phyloP scores from a whole-genome alignment of 2,329 filamentous ascomycete species.

The Diplodia intermedia region DNA sequence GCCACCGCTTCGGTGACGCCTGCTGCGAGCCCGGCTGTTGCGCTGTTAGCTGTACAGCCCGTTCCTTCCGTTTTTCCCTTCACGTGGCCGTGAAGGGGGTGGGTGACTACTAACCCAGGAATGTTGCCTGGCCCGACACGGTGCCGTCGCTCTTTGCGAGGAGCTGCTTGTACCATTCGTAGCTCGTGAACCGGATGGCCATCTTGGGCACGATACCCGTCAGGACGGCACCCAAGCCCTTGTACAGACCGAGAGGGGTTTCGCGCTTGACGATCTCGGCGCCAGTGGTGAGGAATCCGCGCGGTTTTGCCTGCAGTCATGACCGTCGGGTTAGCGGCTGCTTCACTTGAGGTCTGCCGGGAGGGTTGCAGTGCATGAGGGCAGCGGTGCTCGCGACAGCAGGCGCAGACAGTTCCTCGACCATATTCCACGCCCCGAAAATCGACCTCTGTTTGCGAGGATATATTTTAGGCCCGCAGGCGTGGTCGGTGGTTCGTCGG shows the following conservation, averaged over 20 bases:
- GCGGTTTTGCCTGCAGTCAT: constrained; percentile 66
- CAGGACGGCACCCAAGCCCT: constrained; percentile 94
- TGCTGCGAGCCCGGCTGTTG: constrained; percentile 79
- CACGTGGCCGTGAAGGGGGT: background rate
- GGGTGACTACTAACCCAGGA: constrained; percentile 61
- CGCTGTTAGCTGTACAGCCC: background rate
- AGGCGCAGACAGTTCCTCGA: background rate
- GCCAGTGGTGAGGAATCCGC: constrained; percentile 88
- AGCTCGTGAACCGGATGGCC: constrained; percentile 98
- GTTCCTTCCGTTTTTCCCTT: too few relatives aligned
- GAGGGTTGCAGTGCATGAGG: background rate
- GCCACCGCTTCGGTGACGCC: constrained; percentile 96
- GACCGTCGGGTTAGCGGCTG: background rate
- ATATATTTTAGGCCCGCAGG: background rate
- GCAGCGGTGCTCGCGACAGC: background rate
- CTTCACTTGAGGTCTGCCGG: background rate
- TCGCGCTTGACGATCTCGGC: constrained; percentile 86
- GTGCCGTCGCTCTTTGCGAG: constrained; percentile 70
- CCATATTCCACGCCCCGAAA: background rate
- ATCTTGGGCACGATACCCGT: constrained; percentile 99
- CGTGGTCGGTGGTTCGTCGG: constrained; percentile 3
- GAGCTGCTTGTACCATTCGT: constrained; percentile 91
- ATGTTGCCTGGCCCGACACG: constrained; percentile 75
- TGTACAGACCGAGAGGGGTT: constrained; percentile 92
- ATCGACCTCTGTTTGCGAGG: background rate